Base-by-base conservation (phyloP, 2,329 filamentous ascomycete species). In the Sporothrix variecibatus region DNA sequence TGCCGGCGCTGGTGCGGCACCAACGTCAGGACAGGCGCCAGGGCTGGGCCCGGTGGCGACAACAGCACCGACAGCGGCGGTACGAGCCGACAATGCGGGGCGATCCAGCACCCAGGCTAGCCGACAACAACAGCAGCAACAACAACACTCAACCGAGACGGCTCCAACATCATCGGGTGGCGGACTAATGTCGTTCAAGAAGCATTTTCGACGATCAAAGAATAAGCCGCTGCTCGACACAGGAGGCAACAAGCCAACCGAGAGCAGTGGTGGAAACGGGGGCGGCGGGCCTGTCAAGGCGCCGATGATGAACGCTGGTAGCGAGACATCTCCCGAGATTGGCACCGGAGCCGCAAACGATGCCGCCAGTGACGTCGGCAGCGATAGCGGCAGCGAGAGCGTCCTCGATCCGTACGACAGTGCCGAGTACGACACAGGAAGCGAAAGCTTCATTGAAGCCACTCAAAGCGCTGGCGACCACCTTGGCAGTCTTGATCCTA, bases 121-220 rank as follows among this genome's bases (percentile, higher is more conserved):
- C 11, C 60, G 31, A 9, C 20, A 53, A 11, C 64, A 17, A 3
- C 20, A 53, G 23, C 64, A 17, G 31, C 40, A 34, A 34, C 43
- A 2, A 3, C 46, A 51, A 4, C 43, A 38, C 15, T 9, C 67
- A 23, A 46, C 28, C 34, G 49, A 26, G 6, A 23, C 68, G 68
- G 15, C 46, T 4, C 23, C 26, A 6, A 17, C 34, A 15, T 34
- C 38, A 2, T 28, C 68, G 20, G n/a, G 64, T 31, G 38, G 51
- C 6, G 60, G 34, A 6, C n/a, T 31, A 8, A 53, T 72, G 71
- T 65, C 71, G 17, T 72, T 72, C 23, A 31, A 31, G 31, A 72
- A 65, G 58, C 71, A 72, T 31, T 40, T 64, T 7, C 71, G 43
- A 46, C 68, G 31, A 2, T 43, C 68, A n/a, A 71, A 71, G 51